Evolutionary conservation across 2,329 filamentous ascomycete species (phyloP), one percentile per base, ranked within the genome.

Genomic region (Cercospora berteroae): DNA sequence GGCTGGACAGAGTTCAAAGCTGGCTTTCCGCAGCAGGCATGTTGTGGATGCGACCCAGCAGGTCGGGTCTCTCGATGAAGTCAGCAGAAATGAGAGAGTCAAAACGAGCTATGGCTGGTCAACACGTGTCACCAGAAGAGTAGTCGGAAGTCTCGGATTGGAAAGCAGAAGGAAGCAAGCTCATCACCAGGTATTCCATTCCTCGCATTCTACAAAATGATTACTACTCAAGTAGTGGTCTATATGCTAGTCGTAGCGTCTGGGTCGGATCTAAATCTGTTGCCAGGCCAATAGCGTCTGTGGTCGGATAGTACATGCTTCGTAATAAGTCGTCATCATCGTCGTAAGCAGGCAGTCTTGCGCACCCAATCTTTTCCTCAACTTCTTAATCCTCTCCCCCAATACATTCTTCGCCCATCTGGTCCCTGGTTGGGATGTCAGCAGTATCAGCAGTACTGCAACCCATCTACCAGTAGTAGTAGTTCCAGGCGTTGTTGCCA

Each of bases 171-270:
- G 33, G 18, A 48, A 48, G 42, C 8, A 10, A 48, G 42, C 18
- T 18, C 4, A 9, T 48, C 42, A 7, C 18, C 42, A 48, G 10
- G 10, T 5, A 48, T 48, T 18, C 18, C 42, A 48, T 48, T 48
- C 42, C 42, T 48, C 6, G 42, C 42, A 39, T 5, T 48, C 42
- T 48, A 48, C 42, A 39, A 18, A 48, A 48, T 20, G 42, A 48
- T 48, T 48, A 48, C 42, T 20, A 44, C 42, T 20, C 42, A 48
- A 20, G 42, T 48, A 60, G 57, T 10, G 57, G 33, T 36, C 33
- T 59, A 60, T 60, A 60, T 60, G 57, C 57, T 60, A 60, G 57
- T 60, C 57, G 31, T 60, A 60, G 57, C 57, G 57, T 27, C 57
- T 60, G 57, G 57, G 57, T 60, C 57, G 57, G 57, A 60, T 60